Base-by-base conservation (phyloP, 768 basidiomycete genomes). In the Suillus variegatus region DNA sequence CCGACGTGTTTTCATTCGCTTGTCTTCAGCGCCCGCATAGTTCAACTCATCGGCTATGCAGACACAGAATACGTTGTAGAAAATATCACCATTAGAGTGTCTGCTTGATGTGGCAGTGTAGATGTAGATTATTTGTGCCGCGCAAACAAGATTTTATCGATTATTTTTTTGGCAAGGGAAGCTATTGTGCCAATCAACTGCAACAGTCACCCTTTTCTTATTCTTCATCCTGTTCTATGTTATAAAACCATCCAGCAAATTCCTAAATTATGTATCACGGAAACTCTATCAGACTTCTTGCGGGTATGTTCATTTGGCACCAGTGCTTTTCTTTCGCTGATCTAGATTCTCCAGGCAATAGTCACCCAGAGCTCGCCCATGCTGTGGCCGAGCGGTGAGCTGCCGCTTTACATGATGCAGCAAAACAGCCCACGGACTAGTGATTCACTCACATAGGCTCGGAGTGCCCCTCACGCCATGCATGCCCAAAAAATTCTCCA, bases 11-110 rank as follows among this genome's bases (percentile, higher is more conserved):
- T 54, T 54, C 61, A 64, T 64, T 65, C 68, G 66, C 69, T 40
- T 64, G 0, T 56, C 60, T 67, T 62, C 20, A 99, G 97, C 69
- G 89, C 93, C 2, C 84, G 92, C 61, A 87, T 99, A 46, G 81
- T 90, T 10, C 86, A 88, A 65, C 71, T 95, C 7, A 77, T 99
- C 57, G 97, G 95, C 3, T 99, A 99, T 76, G 93, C 92, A 16
- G 97, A 99, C 74, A 92, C 94, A 35, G 97, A 99, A 75, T 93
- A 99, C 79, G 95, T 99, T 57, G 96, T 97, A 7, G 97, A 99
- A 73, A 94, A 95, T 72, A 89, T 97, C 71, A 94, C 93, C 3
- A 91, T 97, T 61, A 84, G 90, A 62, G 74, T 86, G 49, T 81
- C 84, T 13, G 83, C 68, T 69, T 61, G 57, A 63, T 71, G 82